These are phyloP conservation scores for Solanum raphanifolium DNA, from an alignment of 257 asterid genomes.

Conservation along the genomic window DNA sequence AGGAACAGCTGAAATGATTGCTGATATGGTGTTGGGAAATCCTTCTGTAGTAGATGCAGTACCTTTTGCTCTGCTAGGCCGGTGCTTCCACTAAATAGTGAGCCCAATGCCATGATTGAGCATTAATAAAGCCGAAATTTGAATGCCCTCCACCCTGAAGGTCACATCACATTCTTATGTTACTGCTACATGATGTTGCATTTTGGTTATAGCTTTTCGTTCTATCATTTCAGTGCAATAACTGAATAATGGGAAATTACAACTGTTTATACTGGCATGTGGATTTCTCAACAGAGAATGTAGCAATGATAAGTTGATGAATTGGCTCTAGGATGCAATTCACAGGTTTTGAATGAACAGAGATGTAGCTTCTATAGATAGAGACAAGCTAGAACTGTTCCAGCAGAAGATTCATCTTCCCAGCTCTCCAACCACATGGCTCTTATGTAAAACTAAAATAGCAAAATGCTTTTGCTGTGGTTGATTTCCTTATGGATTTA, in stretches of 20 bases:
- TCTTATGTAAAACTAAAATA: background rate
- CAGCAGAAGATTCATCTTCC: background rate
- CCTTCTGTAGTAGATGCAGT: conserved; percentile 49
- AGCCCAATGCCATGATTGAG: background rate
- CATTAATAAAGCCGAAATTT: background rate
- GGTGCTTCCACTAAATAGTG: background rate
- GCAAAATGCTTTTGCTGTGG: background rate
- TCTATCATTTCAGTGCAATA: background rate
- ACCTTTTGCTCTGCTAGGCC: conserved; percentile 44
- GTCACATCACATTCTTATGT: background rate
- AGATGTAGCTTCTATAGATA: background rate
- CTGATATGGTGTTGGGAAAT: conserved; percentile 67
- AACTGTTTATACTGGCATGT: background rate
- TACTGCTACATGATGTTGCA: background rate
- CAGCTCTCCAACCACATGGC: background rate
- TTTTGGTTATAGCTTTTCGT: background rate
- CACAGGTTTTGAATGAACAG: background rate
- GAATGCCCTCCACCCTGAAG: background rate
- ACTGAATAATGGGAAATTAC: background rate
- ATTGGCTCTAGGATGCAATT: background rate
- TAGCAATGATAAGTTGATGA: background rate
- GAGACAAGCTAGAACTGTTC: background rate
- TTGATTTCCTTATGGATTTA: background rate
- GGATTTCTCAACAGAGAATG: background rate
- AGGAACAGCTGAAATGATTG: conserved; percentile 95